These are phyloP conservation scores for Tubosaeta sp. DNA, from an alignment of 768 basidiomycete genomes.

Conservation along the genomic window DNA sequence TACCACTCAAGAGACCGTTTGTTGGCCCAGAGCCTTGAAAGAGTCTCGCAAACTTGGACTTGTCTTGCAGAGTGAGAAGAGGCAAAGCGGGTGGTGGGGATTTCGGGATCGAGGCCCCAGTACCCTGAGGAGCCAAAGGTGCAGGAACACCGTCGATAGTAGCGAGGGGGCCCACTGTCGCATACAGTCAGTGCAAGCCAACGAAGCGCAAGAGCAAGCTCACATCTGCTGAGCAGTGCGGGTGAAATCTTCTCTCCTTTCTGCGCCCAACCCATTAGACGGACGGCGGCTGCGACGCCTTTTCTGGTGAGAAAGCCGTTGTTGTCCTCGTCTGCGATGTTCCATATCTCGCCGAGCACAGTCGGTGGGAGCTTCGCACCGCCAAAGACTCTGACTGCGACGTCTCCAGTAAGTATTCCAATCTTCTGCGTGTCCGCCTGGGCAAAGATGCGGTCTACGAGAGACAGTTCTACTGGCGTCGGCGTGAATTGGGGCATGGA, in stretches of 20 bases:
- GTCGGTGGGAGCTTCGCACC: slow-evolving; percentile 76
- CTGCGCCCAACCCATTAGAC: slow-evolving; percentile 92
- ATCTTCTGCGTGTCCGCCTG: slow-evolving; percentile 74
- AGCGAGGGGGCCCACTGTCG: slow-evolving; percentile 78
- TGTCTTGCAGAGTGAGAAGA: slow-evolving; percentile 73
- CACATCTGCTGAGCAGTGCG: slow-evolving; percentile 68
- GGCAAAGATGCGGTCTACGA: slow-evolving; percentile 70
- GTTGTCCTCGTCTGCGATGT: slow-evolving; percentile 87
- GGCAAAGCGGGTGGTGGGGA: slow-evolving; percentile 62
- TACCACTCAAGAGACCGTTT: slow-evolving; percentile 77
- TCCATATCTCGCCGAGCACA: slow-evolving; percentile 91
- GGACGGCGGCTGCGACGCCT: slow-evolving; percentile 81
- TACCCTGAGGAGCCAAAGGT: slow-evolving; percentile 52
- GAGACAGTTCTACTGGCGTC: slow-evolving; percentile 45
- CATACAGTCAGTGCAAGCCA: slow-evolving; percentile 11
- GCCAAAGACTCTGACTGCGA: slow-evolving; percentile 81
- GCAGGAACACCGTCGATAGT: slow-evolving; percentile 63
- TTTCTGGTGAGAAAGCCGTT: slow-evolving; percentile 88
- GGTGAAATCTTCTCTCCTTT: slow-evolving; percentile 67
- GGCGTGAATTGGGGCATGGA: slow-evolving; percentile 44
- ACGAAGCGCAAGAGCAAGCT: slow-evolving; percentile 27
- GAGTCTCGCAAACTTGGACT: slow-evolving; percentile 74
- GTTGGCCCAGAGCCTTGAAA: slow-evolving; percentile 70
- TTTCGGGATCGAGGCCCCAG: slow-evolving; percentile 52
- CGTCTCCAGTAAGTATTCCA: slow-evolving; percentile 85